Base-by-base conservation (phyloP, 2,329 filamentous ascomycete genomes). In the Fusarium lateritium region DNA sequence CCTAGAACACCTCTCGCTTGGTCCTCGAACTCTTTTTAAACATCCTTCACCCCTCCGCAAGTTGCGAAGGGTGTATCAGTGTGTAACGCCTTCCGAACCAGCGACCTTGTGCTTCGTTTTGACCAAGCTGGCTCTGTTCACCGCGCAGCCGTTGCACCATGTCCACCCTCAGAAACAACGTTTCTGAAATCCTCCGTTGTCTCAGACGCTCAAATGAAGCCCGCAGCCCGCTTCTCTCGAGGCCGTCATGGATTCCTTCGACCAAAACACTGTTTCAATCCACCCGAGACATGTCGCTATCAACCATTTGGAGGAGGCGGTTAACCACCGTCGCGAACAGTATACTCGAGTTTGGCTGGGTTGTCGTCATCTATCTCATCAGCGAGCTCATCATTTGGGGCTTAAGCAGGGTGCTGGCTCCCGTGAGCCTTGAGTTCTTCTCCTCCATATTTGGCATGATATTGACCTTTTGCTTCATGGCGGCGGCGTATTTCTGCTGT, bases 381-480 rank as follows among this genome's bases (percentile, higher is more conserved):
- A 81, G 82, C 58, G 81, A 86, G 69, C 65, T 85, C n/a, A 66
- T 83, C 33, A 83, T 85, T 21, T 85, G 82, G 73, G 80, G 77
- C 3, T 73, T 86, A 11, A 81, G 82, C 33, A 66, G 76, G 11
- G 71, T 73, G 1, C 72, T 85, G 17, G 68, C 76, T 11, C 65
- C 69, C 1, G 74, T 71, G 4, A 56, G 74, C 4, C 62, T 82
- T n/a, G 76, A 82, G 26, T 86, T 84, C 59, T 83, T 85, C 6
- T 80, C 83, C 0, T 79, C 84, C 8, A 83, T 87, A 43, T 57
- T 84, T 33, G 83, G 82, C 34, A 86, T 87, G 85, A 15, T 79
- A 0, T 45, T 81, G 17, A 75, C 82, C 1, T 83, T 83, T 45
- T 56, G 68, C 1, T 39, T 75, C 10, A 82, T 83, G 76, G 72